A percentile compares a stretch with the other conserved stretches of the same genome.
Conservation (phyloP, 768 basidiomycete species). For the Auricularia heimuer region DNA sequence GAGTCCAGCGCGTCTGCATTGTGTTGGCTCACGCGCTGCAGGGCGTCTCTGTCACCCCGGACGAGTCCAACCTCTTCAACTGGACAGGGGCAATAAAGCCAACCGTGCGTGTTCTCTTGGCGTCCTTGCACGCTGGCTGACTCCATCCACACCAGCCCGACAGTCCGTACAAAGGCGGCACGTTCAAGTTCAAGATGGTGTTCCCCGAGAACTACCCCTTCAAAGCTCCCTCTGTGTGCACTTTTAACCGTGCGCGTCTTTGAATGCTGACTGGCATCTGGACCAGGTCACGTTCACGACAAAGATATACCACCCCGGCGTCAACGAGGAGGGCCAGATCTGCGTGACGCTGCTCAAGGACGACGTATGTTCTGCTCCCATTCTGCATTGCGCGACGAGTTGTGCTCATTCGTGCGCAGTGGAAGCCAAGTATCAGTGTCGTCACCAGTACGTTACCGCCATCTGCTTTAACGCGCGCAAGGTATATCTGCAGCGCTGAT, state of each 20-base stretch:
- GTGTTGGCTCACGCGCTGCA: constrained; percentile 17
- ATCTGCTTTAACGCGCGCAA: background rate
- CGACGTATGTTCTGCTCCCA: constrained; percentile 42
- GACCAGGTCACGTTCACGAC: constrained; percentile 70
- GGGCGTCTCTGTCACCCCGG: constrained; percentile 53
- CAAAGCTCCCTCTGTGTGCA: constrained; percentile 66
- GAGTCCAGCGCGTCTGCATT: background rate
- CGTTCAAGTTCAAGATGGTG: constrained; percentile 61
- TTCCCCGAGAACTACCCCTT: constrained; percentile 80
- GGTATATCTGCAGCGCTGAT: constrained; percentile 8
- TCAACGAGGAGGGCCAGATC: constrained; percentile 81
- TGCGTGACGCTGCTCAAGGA: constrained; percentile 79
- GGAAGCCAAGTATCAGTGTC: constrained; percentile 75
- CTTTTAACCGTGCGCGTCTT: background rate
- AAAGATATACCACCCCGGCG: constrained; percentile 84
- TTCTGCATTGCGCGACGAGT: background rate
- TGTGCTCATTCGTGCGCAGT: constrained; percentile 33
- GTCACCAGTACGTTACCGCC: constrained; percentile 44
- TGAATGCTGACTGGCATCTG: constrained; percentile 8
- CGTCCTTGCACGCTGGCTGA: constrained; percentile 5
- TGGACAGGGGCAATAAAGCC: constrained; percentile 77
- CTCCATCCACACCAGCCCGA: constrained; percentile 37
- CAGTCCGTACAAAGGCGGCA: constrained; percentile 77
- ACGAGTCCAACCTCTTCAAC: constrained; percentile 62
- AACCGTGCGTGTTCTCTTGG: constrained; percentile 36